Evolutionary conservation across 2,329 filamentous ascomycete genomes (phyloP).

Genomic region (Coleophoma cylindrospora): DNA sequence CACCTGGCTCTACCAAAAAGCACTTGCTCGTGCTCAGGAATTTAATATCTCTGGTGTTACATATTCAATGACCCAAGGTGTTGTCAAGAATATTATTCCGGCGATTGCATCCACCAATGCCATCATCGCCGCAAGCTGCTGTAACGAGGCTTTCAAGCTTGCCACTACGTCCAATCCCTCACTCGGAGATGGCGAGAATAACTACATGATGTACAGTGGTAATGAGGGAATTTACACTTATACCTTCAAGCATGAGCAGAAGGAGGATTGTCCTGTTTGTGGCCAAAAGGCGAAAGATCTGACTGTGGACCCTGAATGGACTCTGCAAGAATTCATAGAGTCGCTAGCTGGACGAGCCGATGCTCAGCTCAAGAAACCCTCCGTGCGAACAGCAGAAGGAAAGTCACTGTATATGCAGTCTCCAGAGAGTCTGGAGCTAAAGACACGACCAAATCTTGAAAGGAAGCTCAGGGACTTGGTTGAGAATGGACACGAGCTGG

Average conservation of each 20-base stretch:
- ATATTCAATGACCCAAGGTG: slow-evolving; percentile 92
- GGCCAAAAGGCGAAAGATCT: slow-evolving; percentile 77
- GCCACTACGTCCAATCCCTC: slow-evolving; percentile 77
- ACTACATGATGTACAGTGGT: slow-evolving; percentile 99
- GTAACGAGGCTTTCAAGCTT: slow-evolving; percentile 96
- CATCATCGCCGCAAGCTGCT: slow-evolving; percentile 91
- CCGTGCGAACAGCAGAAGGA: slow-evolving; percentile 67
- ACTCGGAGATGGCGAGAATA: slow-evolving; percentile 75
- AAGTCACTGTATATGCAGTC: slow-evolving; percentile 89
- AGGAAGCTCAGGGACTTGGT: slow-evolving; percentile 77
- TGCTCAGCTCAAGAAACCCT: slow-evolving; percentile 90
- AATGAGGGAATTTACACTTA: slow-evolving; percentile 96
- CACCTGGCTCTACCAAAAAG: slow-evolving; percentile 90
- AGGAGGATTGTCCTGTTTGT: slow-evolving; percentile 91
- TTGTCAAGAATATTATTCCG: slow-evolving; percentile 98
- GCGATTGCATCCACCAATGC: slow-evolving; percentile 98
- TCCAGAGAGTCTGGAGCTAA: slow-evolving; percentile 74
- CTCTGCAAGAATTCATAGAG: slow-evolving; percentile 80
- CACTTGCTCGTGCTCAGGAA: slow-evolving; percentile 73
- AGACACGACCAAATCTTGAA: slow-evolving; percentile 76
- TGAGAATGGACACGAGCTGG: slow-evolving; percentile 78
- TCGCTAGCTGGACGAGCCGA: slow-evolving; percentile 78
- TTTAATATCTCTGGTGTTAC: slow-evolving; percentile 92
- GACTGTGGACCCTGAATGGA: slow-evolving; percentile 63
- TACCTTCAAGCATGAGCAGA: slow-evolving; percentile 92